Conservation (phyloP, 441 rosid genomes). For the Aquilaria agallochum region DNA sequence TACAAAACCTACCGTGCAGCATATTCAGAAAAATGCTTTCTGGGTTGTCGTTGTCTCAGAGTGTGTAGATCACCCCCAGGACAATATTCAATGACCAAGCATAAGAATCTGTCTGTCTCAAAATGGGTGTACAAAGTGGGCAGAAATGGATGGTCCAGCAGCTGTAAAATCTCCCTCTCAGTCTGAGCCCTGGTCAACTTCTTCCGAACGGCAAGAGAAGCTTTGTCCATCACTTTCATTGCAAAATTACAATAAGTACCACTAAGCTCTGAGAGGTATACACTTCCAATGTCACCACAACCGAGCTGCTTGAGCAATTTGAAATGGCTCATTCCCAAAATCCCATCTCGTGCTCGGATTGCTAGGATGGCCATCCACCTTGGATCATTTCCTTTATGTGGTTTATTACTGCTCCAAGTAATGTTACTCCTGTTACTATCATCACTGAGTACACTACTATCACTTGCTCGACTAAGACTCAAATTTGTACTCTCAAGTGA, state of each 20-base stretch:
- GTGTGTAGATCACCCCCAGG: constrained; percentile 98
- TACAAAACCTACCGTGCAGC: constrained; percentile 79
- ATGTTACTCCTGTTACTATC: constrained; percentile 96
- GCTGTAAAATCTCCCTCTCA: constrained; percentile 92
- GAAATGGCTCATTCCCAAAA: constrained; percentile 91
- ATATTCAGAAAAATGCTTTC: constrained; percentile 90
- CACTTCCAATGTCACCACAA: constrained; percentile 97
- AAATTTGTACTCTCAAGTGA: constrained; percentile 91
- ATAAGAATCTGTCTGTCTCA: constrained; percentile 90
- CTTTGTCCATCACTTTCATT: constrained; percentile 98
- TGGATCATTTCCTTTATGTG: constrained; percentile 97
- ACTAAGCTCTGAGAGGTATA: constrained; percentile 84
- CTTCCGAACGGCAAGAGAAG: constrained; percentile 91
- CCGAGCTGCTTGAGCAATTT: constrained; percentile 88
- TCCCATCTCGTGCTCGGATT: constrained; percentile 75
- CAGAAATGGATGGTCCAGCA: constrained; percentile 92
- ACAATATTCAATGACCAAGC: constrained; percentile 95
- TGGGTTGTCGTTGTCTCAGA: constrained; percentile 88
- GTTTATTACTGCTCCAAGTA: constrained; percentile 82
- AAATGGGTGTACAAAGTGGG: constrained; percentile 95
- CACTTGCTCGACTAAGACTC: constrained; percentile 85
- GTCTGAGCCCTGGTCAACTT: constrained; percentile 94
- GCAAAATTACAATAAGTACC: constrained; percentile 91
- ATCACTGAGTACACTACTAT: constrained; percentile 92
- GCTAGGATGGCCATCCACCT: constrained; percentile 96